Evolutionary conservation across 176 grass and related monocot species (phyloP), one percentile per base, ranked within the genome.

Genomic region (Stipa capillata): DNA sequence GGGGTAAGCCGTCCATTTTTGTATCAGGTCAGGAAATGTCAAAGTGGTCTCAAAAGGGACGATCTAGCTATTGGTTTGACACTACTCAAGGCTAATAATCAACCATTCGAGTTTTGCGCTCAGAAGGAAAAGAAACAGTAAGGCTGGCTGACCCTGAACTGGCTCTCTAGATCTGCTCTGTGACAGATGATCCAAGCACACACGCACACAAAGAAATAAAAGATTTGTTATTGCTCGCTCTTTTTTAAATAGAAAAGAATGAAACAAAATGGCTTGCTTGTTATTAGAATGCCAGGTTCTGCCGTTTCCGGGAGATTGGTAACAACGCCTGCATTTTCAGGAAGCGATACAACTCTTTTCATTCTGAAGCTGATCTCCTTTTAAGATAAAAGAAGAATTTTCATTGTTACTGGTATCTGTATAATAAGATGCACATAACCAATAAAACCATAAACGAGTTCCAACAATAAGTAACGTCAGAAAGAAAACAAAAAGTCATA

Each of bases 21-120:
- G 65, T 45, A 29, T 18, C 11, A 37, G 48, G 6, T 20, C 70
- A 52, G 18, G 20, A 16, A 35, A 21, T 15, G 4, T 28, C 54
- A 58, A 76, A 58, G 24, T 42, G 73, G 24, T 16, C 3, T 7
- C 42, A 69, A 43, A 69, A 17, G 41, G 10, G 16, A 31, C 14
- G 9, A 39, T 50, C 21, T 8, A 53, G 10, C 21, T 2, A n/a
- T 54, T 53, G 8, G 17, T 77, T 77, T 36, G 55, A 53, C 74
- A 41, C 2, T 51, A 24, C 68, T 33, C n/a, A 17, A 32, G 45
- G 8, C 2, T 24, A 72, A 53, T 72, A 63, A 16, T 79, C 67
- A 85, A 85, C n/a, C 59, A n/a, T 65, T 55, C 47, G 57, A 85
- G 68, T 28, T 74, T 6, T 44, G 14, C 18, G 3, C 32, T 65